These are phyloP conservation scores for Herpotrichia juniperi DNA, from an alignment of 2,329 filamentous ascomycete species.

Conservation along the genomic window DNA sequence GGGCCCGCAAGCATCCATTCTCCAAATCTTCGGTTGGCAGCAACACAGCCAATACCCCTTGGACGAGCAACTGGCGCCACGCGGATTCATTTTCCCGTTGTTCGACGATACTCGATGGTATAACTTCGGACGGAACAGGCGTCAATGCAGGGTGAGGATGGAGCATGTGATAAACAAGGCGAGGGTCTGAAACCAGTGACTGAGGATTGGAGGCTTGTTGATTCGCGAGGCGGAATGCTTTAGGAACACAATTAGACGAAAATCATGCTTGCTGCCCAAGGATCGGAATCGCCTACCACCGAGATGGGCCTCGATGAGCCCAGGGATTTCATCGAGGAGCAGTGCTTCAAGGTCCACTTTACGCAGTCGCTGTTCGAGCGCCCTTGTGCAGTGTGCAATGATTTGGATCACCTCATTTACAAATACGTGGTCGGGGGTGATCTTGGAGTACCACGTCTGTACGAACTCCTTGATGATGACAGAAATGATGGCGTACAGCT, in stretches of 20 bases:
- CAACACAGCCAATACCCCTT: constrained; percentile 79
- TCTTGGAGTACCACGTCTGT: constrained; percentile 89
- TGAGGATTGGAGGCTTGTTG: constrained; percentile 63
- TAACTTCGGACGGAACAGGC: constrained; percentile 69
- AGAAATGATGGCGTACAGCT: constrained; percentile 90
- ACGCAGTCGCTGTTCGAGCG: constrained; percentile 82
- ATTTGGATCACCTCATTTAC: constrained; percentile 87
- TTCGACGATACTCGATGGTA: constrained; percentile 58
- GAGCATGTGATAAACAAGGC: constrained; percentile 80
- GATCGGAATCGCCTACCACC: constrained; percentile 62
- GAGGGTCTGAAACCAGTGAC: constrained; percentile 66
- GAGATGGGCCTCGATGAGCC: constrained; percentile 79
- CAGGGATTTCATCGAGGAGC: constrained; percentile 85
- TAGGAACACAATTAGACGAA: constrained; percentile 29
- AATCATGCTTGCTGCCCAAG: constrained; percentile 21
- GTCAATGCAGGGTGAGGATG: constrained; percentile 81
- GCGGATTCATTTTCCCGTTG: constrained; percentile 79
- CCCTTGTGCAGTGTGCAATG: constrained; percentile 89
- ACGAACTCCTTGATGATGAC: constrained; percentile 91
- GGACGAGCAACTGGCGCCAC: constrained; percentile 88
- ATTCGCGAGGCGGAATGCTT: constrained; percentile 74
- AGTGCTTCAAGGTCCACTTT: constrained; percentile 83
- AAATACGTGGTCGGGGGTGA: constrained; percentile 88
- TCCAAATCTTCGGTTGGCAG: constrained; percentile 91
- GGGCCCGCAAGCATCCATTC: constrained; percentile 80